Base-by-base conservation (phyloP, 192 early-diverging fungal species). In the Umbelopsis sp. region DNA sequence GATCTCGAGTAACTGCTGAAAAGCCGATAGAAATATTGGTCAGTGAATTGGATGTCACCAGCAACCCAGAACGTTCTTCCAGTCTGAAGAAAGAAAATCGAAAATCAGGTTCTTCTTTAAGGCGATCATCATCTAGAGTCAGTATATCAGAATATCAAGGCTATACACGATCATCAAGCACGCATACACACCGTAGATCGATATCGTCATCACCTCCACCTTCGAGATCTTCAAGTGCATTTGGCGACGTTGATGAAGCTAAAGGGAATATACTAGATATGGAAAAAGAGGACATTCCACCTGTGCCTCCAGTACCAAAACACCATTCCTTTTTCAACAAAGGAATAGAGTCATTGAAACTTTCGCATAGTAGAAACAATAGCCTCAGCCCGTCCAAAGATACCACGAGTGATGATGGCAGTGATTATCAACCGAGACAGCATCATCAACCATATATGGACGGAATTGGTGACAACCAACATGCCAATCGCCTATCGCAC, bases 81-180 rank as follows among this genome's bases (percentile, higher is more conserved):
- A 34, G 16, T 14, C 2, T 26, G 26, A 62, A 62, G 12, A 62
- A n/a, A 20, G 56, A 62, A 32, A 34, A 34, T 17, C 7, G 56
- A 20, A 62, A 62, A 20, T 62, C 56, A 34, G 24, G 29, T 3
- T 22, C 25, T 2, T 62, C 56, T 62, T 26, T 62, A 7, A 31
- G 31, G 20, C 29, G 56, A 0, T 66, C 70, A 26, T 80, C 80
- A 45, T 75, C 71, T 31, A 49, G 38, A 53, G 78, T 75, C 25
- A 82, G 54, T 66, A 82, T 83, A 70, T 85, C 66, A 9, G 72
- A 68, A 68, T 68, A 68, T 41, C 66, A 74, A 43, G 66, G 72
- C 2, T 74, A 67, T 45, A 44, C 66, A 17, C 47, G 65, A 8
- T 32, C 56, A 32, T n/a, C 56, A 20, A 62, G 56, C 31, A 34